phyloP scores from a whole-genome alignment of 257 asterid genomes.

The Solanum sejunctum region DNA sequence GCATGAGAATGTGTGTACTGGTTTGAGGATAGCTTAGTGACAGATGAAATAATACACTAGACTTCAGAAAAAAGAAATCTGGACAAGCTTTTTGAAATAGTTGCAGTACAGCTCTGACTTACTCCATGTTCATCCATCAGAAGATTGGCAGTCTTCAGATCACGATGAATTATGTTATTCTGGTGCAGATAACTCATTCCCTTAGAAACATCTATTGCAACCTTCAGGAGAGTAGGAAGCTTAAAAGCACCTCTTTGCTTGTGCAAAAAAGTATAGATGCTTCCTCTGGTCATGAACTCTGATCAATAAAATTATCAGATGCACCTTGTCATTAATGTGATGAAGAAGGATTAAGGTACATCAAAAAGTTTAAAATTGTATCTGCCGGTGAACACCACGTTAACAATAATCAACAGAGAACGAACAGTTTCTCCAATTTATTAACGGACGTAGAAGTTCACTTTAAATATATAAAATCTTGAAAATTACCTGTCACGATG shows the following conservation, averaged over 20 bases:
- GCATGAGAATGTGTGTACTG: background rate
- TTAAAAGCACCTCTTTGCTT: conserved; percentile 25
- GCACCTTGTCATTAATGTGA: background rate
- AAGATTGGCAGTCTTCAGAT: conserved; percentile 43
- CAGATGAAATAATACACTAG: background rate
- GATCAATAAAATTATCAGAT: background rate
- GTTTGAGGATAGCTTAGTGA: background rate
- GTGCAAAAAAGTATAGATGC: conserved; percentile 25
- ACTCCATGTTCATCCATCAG: conserved; percentile 41
- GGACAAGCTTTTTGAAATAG: background rate
- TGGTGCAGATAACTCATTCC: conserved; percentile 50
- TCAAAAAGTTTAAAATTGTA: background rate
- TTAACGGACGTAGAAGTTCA: background rate
- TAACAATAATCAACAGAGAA: background rate
- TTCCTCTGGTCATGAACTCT: conserved; percentile 44
- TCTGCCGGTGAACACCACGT: background rate
- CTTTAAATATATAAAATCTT: background rate
- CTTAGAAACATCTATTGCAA: conserved; percentile 33
- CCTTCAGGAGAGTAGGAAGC: conserved; percentile 28
- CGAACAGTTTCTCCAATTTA: background rate
- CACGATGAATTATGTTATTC: conserved; percentile 35
- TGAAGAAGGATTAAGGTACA: background rate
- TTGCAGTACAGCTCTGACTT: background rate
- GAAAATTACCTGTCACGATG: conserved; percentile 32
- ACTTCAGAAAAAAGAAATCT: background rate